These are phyloP conservation scores for Clonostachys rhizophaga DNA, from an alignment of 2,329 filamentous ascomycete species.

Conservation along the genomic window DNA sequence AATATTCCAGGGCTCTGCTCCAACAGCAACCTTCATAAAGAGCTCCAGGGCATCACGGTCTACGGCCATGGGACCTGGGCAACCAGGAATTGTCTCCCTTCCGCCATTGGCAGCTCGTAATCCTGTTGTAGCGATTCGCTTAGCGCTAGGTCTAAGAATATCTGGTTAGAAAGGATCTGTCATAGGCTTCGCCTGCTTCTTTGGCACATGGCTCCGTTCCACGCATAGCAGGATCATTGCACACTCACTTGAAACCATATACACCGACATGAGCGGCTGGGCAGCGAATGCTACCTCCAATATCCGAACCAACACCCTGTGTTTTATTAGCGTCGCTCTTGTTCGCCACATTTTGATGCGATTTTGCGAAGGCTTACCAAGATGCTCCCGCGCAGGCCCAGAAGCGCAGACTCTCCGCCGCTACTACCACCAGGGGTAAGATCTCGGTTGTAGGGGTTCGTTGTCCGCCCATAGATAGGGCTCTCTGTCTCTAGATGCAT, in stretches of 20 bases:
- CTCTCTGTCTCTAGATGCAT: slow-evolving; percentile 35
- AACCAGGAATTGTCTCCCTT: slow-evolving; percentile 25
- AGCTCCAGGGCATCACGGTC: slow-evolving; percentile 25
- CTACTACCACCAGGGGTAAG: slow-evolving; percentile 60
- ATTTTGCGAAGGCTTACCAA: slow-evolving; percentile 12
- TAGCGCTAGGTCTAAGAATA: slow-evolving; percentile 18
- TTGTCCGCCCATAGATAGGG: slow-evolving; percentile 56
- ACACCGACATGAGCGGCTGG: slow-evolving; percentile 27
- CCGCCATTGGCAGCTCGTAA: slow-evolving; percentile 19
- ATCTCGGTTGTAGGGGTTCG: slow-evolving; percentile 59
- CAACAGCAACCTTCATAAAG: slow-evolving; percentile 23
- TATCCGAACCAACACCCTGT: slow-evolving; percentile 33
- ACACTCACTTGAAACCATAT: slow-evolving; percentile 23
- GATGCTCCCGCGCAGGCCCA: slow-evolving; percentile 33
- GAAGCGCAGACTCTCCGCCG: slow-evolving; percentile 46
- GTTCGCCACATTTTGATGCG: too few species aligned
- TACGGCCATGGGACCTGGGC: slow-evolving; percentile 24
- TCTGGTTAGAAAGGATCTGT: neutral
- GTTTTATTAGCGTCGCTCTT: neutral
- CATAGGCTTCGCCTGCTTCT: neutral
- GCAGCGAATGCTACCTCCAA: slow-evolving; percentile 31
- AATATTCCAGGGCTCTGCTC: slow-evolving; percentile 21
- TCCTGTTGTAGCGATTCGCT: slow-evolving; percentile 18
- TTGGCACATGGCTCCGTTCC: neutral
- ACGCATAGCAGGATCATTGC: neutral